Base-by-base conservation (phyloP, 371 early-diverging fungal genomes). In the Capillidium heterosporum region DNA sequence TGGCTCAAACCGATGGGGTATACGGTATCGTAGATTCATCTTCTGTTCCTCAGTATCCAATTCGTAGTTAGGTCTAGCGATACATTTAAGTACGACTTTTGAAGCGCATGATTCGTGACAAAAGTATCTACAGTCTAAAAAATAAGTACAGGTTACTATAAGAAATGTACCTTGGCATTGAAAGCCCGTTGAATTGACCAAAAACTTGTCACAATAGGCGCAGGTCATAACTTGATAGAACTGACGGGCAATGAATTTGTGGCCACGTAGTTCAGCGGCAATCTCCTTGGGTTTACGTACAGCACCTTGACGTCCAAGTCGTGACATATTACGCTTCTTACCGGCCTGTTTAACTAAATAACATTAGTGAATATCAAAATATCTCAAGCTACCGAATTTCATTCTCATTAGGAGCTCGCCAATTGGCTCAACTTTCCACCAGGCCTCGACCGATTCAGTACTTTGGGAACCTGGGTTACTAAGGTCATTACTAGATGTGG, bases 151-250 rank as follows among this genome's bases (percentile, higher is more conserved):
- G 4, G 13, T 35, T 35, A 4, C 13, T 7, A 35, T 4, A 13
- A 35, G 4, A 7, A 35, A 35, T 4, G 4, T 35, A 35, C 35
- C 35, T 71, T 93, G 86, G 68, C 95, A 96, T 62, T 90, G 90
- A 64, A 78, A 84, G 3, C 90, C 90, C 31, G 78, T 75, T 11
- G 81, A 81, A 59, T 82, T 84, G 46, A 90, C 82, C 47, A 93
- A 73, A 59, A 91, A 88, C 59, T 95, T 95, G 48, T 73, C 68
- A 70, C 97, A 96, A 2, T 87, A 66, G 1, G 94, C 90, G 67
- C 97, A 96, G 62, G 86, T 85, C 85, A 93, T 84, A 61, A 92
- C 82, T 57, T 86, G 84, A 66, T 91, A 94, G 57, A 86, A 87
- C 55, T 80, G 81, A 56, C 81, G 71, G 41, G 81, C 74, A 57